Evolutionary conservation across 2,329 filamentous ascomycete species (phyloP).

Genomic region (Byssochlamys sp.): DNA sequence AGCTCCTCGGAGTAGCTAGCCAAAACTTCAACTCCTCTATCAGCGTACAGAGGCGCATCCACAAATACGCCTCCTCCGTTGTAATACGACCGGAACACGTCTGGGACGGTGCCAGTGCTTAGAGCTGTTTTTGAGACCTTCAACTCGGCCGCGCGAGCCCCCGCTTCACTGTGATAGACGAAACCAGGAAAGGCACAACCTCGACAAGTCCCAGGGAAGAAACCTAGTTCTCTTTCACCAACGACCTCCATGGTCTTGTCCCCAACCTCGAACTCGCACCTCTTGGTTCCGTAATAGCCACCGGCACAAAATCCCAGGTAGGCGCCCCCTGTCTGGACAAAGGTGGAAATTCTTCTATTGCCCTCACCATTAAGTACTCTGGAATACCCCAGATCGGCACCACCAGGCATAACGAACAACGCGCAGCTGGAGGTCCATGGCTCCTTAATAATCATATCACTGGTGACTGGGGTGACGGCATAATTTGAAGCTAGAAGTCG

Average conservation of each 20-base stretch:
- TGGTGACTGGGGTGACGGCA: conserved; percentile 76
- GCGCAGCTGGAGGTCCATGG: conserved; percentile 84
- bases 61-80: conserved; percentile 94
- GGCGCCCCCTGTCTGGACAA: conserved; percentile 70
- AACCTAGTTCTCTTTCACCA: conserved; percentile 71
- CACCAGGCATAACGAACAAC: conserved; percentile 82
- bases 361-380: conserved; percentile 76
- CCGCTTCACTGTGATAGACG: conserved; percentile 76
- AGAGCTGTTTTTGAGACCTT: conserved; percentile 55
- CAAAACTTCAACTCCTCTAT: conserved; percentile 65
- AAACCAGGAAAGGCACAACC: conserved; percentile 85
- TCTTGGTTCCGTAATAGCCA: conserved; percentile 73
- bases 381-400: conserved; percentile 88
- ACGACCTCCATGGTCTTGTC: conserved; percentile 73
- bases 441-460: conserved; percentile 72
- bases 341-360: conserved; percentile 74
- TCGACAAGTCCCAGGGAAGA: conserved; percentile 78
- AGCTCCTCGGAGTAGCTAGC: conserved; percentile 68
- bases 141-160: conserved; percentile 63
- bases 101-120: conserved; percentile 43
- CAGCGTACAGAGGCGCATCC: conserved; percentile 54
- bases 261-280: conserved; percentile 87
- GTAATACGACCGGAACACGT: conserved; percentile 68
- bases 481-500: conserved; percentile 81
- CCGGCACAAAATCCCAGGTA: conserved; percentile 92